Evolutionary conservation across 805 yeast species (phyloP).

Genomic region (Myxozyma kluyveri): DNA sequence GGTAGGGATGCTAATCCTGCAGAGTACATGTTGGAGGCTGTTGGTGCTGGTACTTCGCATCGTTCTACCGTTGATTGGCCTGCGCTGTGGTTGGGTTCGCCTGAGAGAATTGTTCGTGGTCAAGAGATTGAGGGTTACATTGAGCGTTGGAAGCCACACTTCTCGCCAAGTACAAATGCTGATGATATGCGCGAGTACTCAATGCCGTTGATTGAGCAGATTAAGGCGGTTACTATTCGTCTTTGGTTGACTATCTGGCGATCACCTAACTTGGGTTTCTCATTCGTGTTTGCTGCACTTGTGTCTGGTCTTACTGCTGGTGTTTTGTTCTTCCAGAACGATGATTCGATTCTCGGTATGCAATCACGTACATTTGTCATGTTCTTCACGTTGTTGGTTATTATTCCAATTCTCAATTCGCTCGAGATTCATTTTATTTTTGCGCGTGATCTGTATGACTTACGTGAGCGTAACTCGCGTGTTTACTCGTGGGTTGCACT

Average conservation of each 20-base stretch:
- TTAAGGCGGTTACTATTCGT: constrained; percentile 45
- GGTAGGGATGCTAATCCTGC: constrained; percentile 78
- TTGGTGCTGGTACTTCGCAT: constrained; percentile 42
- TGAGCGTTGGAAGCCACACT: constrained; percentile 48
- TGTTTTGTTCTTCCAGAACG: constrained; percentile 55
- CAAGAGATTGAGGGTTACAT: constrained; percentile 54
- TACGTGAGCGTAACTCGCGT: constrained; percentile 69
- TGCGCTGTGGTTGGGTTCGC: constrained; percentile 58
- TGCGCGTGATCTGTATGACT: constrained; percentile 66
- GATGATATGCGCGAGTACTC: constrained; percentile 18
- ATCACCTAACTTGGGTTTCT: constrained; percentile 60
- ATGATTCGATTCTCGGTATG: constrained; percentile 57
- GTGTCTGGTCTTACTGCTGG: constrained; percentile 47
- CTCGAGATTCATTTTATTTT: constrained; percentile 59
- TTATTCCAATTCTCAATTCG: constrained; percentile 53
- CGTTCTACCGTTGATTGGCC: constrained; percentile 35
- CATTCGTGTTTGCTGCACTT: constrained; percentile 52
- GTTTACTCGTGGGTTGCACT: constrained; percentile 65
- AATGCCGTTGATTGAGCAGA: constrained; percentile 39
- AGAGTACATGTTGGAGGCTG: constrained; percentile 81
- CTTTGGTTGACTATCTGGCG: constrained; percentile 63
- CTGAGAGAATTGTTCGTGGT: constrained; percentile 54
- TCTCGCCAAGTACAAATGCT: constrained; percentile 33
- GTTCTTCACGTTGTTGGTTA: constrained; percentile 52
- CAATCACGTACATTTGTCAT: constrained; percentile 58